Percentiles rank a stretch among this genome's conserved stretches.
phyloP scores from a whole-genome alignment of 345 rosid genomes.

The Eucalyptus virginea region DNA sequence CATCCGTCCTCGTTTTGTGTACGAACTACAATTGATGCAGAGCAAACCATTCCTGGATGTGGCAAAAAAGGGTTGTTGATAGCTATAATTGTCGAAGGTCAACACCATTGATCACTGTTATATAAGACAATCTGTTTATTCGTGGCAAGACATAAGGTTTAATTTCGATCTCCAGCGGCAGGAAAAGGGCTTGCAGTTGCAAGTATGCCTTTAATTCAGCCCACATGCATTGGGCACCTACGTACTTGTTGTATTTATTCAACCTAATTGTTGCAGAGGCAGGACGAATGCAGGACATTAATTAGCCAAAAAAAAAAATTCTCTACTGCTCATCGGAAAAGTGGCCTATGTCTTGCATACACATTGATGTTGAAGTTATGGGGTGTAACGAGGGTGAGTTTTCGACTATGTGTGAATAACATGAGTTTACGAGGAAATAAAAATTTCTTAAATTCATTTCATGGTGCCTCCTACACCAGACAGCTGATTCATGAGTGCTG shows the following conservation, averaged over 20 bases:
- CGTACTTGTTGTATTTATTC: not conserved
- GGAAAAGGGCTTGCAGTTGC: not conserved
- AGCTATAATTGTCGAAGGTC: not conserved
- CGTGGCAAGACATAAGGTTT: not conserved
- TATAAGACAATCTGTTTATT: not conserved
- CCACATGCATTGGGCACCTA: not conserved
- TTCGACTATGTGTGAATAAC: not conserved
- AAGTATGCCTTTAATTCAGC: not conserved
- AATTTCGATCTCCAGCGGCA: not conserved
- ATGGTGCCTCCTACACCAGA: not conserved
- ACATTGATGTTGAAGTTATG: not conserved
- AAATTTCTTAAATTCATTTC: not conserved
- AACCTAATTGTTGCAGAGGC: not conserved
- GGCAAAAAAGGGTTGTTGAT: not conserved
- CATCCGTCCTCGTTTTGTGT: not conserved
- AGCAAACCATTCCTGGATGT: not conserved
- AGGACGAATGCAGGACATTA: not conserved
- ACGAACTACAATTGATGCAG: not conserved
- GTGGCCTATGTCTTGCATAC: not conserved
- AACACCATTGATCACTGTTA: not conserved
- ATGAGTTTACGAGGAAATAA: not conserved
- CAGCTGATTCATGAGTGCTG: not conserved
- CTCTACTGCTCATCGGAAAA: not conserved
- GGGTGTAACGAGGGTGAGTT: not conserved
- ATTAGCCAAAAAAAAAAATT: not conserved